Conservation (phyloP, 169 alveolate species). For the Plasmodium yoelii region DNA sequence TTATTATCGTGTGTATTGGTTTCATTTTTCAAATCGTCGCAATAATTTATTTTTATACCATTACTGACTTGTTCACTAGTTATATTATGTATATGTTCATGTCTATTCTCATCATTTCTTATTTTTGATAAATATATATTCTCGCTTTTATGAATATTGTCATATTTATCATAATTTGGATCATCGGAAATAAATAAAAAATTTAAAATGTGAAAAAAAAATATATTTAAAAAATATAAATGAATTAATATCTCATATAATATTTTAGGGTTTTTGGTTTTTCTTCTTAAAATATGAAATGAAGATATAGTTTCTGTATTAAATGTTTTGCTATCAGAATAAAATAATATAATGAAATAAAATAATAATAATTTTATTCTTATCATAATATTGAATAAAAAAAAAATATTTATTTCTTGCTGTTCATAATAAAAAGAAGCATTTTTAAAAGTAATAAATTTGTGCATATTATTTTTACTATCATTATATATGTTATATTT, state of each 20-base stretch:
- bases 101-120: too few relatives aligned
- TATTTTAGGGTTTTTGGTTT: not conserved
- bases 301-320: not conserved
- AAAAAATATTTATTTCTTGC: not conserved
- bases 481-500: too few relatives aligned
- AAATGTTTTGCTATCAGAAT: conserved; percentile 8
- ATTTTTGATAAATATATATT: too few relatives aligned
- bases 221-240: conserved; percentile 18
- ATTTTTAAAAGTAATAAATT: not conserved
- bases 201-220: conserved; percentile 19
- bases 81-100: too few relatives aligned
- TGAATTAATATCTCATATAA: conserved; percentile 39
- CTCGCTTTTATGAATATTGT: too few relatives aligned
- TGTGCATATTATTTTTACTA: too few relatives aligned
- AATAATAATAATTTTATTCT: conserved; percentile 36
- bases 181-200: not conserved
- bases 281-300: conserved; percentile 2
- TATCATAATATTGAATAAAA: conserved; percentile 7
- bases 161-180: too few relatives aligned
- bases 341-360: conserved; percentile 21
- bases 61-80: too few relatives aligned
- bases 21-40: too few relatives aligned
- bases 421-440: not conserved
- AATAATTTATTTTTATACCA: too few relatives aligned
- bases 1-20: too few relatives aligned